These are phyloP conservation scores for Phytophthora uliginosa DNA, from an alignment of 352 stramenopile genomes.

Conservation along the genomic window DNA sequence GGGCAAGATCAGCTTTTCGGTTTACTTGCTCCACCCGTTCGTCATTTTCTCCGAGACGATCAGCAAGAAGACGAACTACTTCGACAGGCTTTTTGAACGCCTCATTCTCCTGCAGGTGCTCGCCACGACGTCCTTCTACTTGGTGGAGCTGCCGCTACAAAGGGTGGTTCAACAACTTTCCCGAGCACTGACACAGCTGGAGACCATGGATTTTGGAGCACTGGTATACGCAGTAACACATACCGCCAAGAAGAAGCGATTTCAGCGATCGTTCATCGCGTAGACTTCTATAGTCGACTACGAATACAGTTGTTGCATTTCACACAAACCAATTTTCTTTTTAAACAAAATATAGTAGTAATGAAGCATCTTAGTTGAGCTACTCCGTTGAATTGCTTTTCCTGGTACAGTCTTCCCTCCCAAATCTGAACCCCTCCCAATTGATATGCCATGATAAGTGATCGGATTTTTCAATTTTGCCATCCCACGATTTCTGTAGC, in stretches of 20 bases:
- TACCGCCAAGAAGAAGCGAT: neutral
- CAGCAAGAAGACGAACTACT: conserved; percentile 17
- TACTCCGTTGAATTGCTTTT: too few relatives aligned
- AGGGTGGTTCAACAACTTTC: neutral
- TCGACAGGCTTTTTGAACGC: conserved; percentile 32
- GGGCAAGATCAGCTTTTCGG: conserved; percentile 55
- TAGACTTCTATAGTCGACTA: neutral
- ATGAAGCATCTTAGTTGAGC: too few relatives aligned
- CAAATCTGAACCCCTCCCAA: too few relatives aligned
- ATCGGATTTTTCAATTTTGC: too few relatives aligned
- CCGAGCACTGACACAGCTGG: conserved; percentile 1
- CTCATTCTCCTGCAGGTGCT: conserved; percentile 31
- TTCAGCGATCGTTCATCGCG: neutral
- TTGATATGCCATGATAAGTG: too few relatives aligned
- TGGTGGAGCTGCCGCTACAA: conserved; percentile 45
- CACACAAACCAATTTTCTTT: too few relatives aligned
- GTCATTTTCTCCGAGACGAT: conserved; percentile 11
- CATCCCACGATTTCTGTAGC: too few relatives aligned
- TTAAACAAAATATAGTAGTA: too few relatives aligned
- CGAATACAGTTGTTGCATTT: too few relatives aligned
- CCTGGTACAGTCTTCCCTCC: too few relatives aligned
- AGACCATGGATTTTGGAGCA: neutral
- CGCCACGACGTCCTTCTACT: conserved; percentile 30
- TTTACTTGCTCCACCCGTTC: conserved; percentile 57
- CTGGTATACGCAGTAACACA: neutral